phyloP scores from a whole-genome alignment of 2,329 filamentous ascomycete genomes.

The Lithohypha guttulata region DNA sequence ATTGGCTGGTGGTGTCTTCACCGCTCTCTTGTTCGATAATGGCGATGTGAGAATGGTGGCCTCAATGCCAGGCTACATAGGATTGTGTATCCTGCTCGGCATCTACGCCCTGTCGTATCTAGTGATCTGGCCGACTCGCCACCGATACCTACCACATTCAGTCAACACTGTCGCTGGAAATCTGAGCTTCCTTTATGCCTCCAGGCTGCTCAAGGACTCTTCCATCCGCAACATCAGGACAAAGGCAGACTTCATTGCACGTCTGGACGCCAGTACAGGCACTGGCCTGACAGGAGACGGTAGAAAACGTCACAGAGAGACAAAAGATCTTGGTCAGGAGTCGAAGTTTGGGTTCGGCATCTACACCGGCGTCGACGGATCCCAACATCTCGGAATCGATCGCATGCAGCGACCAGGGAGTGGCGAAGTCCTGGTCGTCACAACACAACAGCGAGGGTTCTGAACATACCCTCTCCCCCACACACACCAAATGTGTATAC shows the following conservation, averaged over 20 bases:
- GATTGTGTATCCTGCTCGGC: constrained; percentile 60
- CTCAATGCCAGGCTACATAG: constrained; percentile 60
- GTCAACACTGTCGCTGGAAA: constrained; percentile 65
- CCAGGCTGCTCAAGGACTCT: constrained; percentile 59
- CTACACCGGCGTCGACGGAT: constrained; percentile 47
- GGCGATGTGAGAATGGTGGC: constrained; percentile 52
- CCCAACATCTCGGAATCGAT: constrained; percentile 51
- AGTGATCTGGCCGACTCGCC: constrained; percentile 50
- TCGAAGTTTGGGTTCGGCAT: constrained; percentile 47
- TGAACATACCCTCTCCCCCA: neutral
- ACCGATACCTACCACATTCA: constrained; percentile 59
- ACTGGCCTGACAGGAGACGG: constrained; percentile 30
- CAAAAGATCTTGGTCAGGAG: constrained; percentile 19
- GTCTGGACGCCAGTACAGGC: constrained; percentile 47
- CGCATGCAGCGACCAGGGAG: constrained; percentile 37
- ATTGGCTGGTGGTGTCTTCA: constrained; percentile 52
- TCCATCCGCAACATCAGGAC: constrained; percentile 59
- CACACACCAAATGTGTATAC: neutral
- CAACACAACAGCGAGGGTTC: neutral
- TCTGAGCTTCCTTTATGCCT: constrained; percentile 64
- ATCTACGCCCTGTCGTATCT: constrained; percentile 58
- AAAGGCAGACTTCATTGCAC: constrained; percentile 57
- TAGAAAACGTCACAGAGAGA: constrained; percentile 1
- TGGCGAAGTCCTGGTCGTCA: constrained; percentile 32
- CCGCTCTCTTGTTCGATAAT: constrained; percentile 46